Base-by-base conservation (phyloP, 495 filamentous ascomycete genomes). In the Cladorrhinum samala region DNA sequence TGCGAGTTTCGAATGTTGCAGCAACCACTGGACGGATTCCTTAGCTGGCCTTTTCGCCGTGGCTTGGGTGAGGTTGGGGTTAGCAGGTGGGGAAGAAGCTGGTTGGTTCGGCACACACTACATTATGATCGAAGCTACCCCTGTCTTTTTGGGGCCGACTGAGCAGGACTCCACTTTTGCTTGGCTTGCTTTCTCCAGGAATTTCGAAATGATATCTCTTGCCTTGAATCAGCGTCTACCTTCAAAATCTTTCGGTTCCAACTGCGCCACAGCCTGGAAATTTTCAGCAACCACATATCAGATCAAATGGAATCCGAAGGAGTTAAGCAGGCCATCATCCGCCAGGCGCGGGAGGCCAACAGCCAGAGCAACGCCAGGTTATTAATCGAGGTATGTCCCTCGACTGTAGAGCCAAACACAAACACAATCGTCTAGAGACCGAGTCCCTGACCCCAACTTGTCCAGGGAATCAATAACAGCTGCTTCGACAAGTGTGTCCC, bases 401-500 rank as follows among this genome's bases (percentile, higher is more conserved):
- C 38, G 16, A 39, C 17, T 42, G 13, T n/a, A 9, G 13, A 14
- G 25, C 33, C n/a, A 8, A 1, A 18, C 3, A n/a, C n/a, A n/a
- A n/a, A n/a, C n/a, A n/a, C n/a, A n/a, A n/a, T n/a, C n/a, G n/a
- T n/a, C n/a, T n/a, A n/a, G n/a, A n/a, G n/a, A n/a, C n/a, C n/a
- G n/a, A n/a, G n/a, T n/a, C 36, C 20, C n/a, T 43, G 1, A 9
- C n/a, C n/a, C n/a, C n/a, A 25, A 2, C n/a, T 9, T 20, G 6
- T 38, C 33, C 58, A 97, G 93, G 95, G 90, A 86, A 78, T 97
- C 70, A 95, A 96, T 78, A 84, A 92, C 67, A 84, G 94, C 77
- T 98, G 93, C 81, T 97, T 95, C 81, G 83, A 92, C 33, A 85
- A 85, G 66, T 98, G 93, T 74, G 76, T 98, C 38, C 84, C 91